Evolutionary conservation across 208 protist genomes (phyloP).

Genomic region (Ichthyophonus hoferi): DNA sequence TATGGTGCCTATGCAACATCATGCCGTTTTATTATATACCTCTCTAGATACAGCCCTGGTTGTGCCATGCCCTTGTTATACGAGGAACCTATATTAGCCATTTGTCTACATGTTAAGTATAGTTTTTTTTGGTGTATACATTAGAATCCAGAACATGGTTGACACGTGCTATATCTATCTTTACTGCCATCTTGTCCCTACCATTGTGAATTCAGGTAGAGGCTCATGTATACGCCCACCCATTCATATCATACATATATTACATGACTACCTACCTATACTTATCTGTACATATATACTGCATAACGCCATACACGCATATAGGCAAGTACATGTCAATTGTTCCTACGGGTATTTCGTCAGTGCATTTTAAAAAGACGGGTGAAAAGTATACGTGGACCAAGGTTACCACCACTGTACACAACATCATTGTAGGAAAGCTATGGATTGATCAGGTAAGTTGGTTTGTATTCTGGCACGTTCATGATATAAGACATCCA

Average conservation of each 20-base stretch:
- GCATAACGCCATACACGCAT: background rate
- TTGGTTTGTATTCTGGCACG: background rate
- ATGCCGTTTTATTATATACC: too few species aligned
- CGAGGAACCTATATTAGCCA: too few species aligned
- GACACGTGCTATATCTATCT: too few species aligned
- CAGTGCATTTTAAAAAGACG: constrained; percentile 37
- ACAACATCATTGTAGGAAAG: constrained; percentile 53
- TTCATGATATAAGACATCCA: too few species aligned
- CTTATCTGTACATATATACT: constrained; percentile 4
- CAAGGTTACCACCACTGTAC: constrained; percentile 44
- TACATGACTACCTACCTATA: background rate
- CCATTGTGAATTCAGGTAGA: too few species aligned
- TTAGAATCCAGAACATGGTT: too few species aligned
- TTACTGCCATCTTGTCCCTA: too few species aligned
- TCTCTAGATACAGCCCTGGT: too few species aligned
- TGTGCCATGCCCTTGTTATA: too few species aligned
- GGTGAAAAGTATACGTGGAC: constrained; percentile 43
- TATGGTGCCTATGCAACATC: too few species aligned
- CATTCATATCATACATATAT: background rate
- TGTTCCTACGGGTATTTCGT: constrained; percentile 22
- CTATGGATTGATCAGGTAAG: constrained; percentile 44
- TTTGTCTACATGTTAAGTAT: too few species aligned
- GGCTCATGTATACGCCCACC: background rate
- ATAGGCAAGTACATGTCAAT: constrained; percentile 45
- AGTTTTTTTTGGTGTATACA: too few species aligned